These are phyloP conservation scores for Colletotrichum neosansevieriae DNA, from an alignment of 2,329 filamentous ascomycete species.

Conservation along the genomic window DNA sequence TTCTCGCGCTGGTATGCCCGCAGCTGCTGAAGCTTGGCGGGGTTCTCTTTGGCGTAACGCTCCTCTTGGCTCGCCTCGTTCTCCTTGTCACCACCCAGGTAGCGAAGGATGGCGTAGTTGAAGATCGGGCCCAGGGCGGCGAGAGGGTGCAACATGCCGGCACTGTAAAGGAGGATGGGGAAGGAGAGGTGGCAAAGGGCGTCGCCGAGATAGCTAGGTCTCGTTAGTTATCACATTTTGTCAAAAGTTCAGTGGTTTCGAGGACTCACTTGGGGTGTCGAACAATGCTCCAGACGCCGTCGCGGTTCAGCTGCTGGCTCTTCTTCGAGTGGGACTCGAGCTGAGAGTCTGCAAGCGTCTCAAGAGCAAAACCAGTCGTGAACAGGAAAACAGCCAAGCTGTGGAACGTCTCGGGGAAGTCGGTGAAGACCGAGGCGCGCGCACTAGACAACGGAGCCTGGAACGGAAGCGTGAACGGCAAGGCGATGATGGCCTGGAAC, in stretches of 20 bases:
- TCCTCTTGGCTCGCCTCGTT: slow-evolving; percentile 65
- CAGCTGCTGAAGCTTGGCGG: slow-evolving; percentile 65
- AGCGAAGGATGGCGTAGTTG: slow-evolving; percentile 70
- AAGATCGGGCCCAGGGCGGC: slow-evolving; percentile 66
- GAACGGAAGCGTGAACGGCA: slow-evolving; percentile 69
- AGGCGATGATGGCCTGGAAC: slow-evolving; percentile 66
- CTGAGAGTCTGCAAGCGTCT: slow-evolving; percentile 68
- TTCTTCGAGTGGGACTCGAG: slow-evolving; percentile 57
- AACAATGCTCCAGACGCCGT: slow-evolving; percentile 73
- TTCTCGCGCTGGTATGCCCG: slow-evolving; percentile 64
- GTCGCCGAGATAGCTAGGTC: slow-evolving; percentile 69
- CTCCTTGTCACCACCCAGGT: slow-evolving; percentile 66
- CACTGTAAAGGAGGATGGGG: slow-evolving; percentile 66
- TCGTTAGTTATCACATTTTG: neutral
- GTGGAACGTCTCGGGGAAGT: slow-evolving; percentile 46
- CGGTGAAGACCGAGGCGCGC: slow-evolving; percentile 26
- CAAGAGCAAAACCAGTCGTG: slow-evolving; percentile 66
- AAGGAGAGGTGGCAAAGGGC: slow-evolving; percentile 70
- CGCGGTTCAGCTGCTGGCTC: slow-evolving; percentile 55
- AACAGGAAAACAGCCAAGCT: slow-evolving; percentile 66
- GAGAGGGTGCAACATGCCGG: slow-evolving; percentile 65
- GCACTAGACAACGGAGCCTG: slow-evolving; percentile 49
- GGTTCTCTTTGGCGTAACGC: slow-evolving; percentile 63
- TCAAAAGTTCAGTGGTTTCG: too few species aligned
- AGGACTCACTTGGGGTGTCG: slow-evolving; percentile 70